A percentile compares a stretch with the other conserved stretches of the same genome.
These are phyloP conservation scores for Beauveria rudraprayagi DNA, from an alignment of 2,329 filamentous ascomycete genomes.

Conservation along the genomic window DNA sequence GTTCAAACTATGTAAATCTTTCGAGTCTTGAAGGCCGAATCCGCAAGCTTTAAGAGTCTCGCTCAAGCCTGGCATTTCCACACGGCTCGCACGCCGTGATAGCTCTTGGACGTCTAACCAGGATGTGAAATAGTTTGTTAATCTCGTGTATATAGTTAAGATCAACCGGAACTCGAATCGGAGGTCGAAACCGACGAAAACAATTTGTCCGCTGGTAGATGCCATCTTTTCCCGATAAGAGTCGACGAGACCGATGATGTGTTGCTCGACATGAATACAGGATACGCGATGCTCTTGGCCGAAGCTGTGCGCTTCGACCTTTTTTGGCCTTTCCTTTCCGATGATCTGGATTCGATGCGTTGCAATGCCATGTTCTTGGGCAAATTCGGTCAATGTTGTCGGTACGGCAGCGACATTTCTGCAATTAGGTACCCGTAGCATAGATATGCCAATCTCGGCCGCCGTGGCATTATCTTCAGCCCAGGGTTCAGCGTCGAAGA, in stretches of 20 bases:
- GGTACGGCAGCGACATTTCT: neutral
- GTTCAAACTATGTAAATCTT: neutral
- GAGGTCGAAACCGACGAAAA: neutral
- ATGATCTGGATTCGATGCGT: neutral
- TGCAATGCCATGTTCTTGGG: neutral
- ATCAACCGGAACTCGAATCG: neutral
- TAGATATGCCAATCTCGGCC: neutral
- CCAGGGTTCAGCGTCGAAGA: neutral
- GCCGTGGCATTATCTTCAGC: neutral
- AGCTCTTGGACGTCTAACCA: constrained; percentile 6
- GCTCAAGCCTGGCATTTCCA: neutral
- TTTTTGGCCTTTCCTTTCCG: neutral
- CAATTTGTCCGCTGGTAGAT: neutral
- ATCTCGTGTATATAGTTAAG: neutral
- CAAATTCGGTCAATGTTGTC: neutral
- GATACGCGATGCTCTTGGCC: neutral
- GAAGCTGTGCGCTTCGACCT: neutral
- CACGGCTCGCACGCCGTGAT: neutral
- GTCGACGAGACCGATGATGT: neutral
- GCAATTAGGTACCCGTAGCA: neutral
- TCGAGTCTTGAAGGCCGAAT: neutral
- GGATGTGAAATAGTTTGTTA: neutral
- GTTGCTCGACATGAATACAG: neutral
- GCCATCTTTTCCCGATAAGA: neutral
- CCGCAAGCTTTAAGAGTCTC: constrained; percentile 1